These are phyloP conservation scores for Plasmodium gaboni DNA, from an alignment of 169 alveolate genomes.

Conservation along the genomic window DNA sequence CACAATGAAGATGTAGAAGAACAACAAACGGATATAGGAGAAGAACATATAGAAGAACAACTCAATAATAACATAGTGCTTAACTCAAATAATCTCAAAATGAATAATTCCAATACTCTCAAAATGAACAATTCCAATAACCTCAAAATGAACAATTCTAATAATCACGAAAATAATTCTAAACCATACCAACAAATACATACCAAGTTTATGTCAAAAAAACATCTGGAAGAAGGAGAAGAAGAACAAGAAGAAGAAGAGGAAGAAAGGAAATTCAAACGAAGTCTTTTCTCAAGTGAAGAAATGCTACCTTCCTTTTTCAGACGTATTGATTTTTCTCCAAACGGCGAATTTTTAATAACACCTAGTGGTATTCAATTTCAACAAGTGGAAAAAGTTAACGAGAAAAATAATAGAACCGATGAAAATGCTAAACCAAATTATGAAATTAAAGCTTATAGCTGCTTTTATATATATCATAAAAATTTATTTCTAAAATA, in stretches of 20 bases:
- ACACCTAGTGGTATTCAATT: conserved; percentile 91
- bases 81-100: neutral
- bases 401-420: conserved; percentile 37
- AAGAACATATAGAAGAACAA: conserved; percentile 29
- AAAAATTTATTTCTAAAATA: conserved; percentile 65
- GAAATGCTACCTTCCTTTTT: conserved; percentile 90
- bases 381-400: conserved; percentile 62
- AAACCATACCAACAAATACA: neutral
- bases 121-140: neutral
- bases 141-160: neutral
- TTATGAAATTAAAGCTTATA: conserved; percentile 59
- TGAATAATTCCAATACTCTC: conserved; percentile 7
- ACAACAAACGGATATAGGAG: conserved; percentile 1
- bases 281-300: conserved; percentile 88
- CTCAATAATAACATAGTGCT: conserved; percentile 1
- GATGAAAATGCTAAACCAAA: conserved; percentile 60
- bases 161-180: conserved; percentile 35
- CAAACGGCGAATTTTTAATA: conserved; percentile 90
- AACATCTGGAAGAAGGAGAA: conserved; percentile 1
- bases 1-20: conserved; percentile 35
- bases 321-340: conserved; percentile 93
- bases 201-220: no score
- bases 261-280: conserved; percentile 71
- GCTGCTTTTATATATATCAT: conserved; percentile 75
- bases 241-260: conserved; percentile 60